phyloP scores from a whole-genome alignment of 371 early-diverging fungal species.

The Mucor circinelloides region DNA sequence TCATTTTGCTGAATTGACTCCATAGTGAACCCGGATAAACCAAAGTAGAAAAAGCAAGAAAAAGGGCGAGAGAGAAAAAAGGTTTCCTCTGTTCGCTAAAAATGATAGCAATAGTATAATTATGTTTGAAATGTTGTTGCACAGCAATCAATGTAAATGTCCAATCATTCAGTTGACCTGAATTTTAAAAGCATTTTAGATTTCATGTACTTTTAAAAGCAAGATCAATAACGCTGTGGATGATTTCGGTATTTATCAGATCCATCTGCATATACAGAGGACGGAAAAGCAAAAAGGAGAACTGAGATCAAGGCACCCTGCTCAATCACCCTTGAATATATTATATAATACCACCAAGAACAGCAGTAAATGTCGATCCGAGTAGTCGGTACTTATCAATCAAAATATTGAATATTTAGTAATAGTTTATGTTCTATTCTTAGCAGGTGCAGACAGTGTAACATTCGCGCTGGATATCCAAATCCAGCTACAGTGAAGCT shows the following conservation, averaged over 20 bases:
- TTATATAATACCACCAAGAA: not conserved
- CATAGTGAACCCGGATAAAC: not conserved
- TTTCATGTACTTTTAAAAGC: not conserved
- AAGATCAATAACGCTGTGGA: not conserved
- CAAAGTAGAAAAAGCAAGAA: not conserved
- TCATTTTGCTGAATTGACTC: not conserved
- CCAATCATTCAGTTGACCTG: not conserved
- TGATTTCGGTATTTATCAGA: too few species aligned
- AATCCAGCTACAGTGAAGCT: not conserved
- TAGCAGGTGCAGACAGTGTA: not conserved
- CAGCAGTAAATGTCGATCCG: not conserved
- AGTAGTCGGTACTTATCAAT: not conserved
- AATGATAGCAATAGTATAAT: too few species aligned
- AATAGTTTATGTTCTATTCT: not conserved
- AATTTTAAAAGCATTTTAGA: not conserved
- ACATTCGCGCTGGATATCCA: not conserved
- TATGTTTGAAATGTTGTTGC: not conserved
- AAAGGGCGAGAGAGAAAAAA: not conserved
- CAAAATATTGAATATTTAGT: not conserved
- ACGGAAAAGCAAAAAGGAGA: too few species aligned
- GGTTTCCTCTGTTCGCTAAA: not conserved
- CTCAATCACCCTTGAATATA: not conserved
- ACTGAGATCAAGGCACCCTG: not conserved
- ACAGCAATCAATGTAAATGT: not conserved
- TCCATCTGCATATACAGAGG: not conserved